Base-by-base conservation (phyloP, 495 filamentous ascomycete species). In the Xylaria castorea region DNA sequence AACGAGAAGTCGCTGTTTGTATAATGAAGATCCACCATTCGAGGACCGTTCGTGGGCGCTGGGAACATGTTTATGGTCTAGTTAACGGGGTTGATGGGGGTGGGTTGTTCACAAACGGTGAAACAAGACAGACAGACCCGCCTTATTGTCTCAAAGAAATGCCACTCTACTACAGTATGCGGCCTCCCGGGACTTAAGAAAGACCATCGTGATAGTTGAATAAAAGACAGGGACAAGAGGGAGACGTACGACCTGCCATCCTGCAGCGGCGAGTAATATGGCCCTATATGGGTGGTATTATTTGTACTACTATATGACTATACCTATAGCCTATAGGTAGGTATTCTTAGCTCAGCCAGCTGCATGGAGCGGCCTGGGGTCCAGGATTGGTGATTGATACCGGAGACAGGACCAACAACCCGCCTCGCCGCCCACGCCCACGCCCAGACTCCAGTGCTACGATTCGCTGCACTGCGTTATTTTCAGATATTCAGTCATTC, bases 41-140 rank as follows among this genome's bases (percentile, higher is more conserved):
- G 69, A 71, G 44, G 68, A 44, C 36, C 60, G 58, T 40, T 38
- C 12, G 57, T 71, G 64, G 64, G 64, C 44, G 46, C 61, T 22
- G 69, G 69, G 66, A 57, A 57, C 66, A 68, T 65, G 69, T 71
- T 71, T 71, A 30, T 40, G 58, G 68, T n/a, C 25, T 36, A n/a
- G n/a, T n/a, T n/a, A 18, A 46, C 27, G 46, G 36, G 34, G 16
- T 46, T 42, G 60, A n/a, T 36, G 25, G 27, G 36, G 25, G n/a
- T 6, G 22, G 5, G 11, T 25, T 63, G 25, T 50, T 70, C 55
- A 40, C 42, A 36, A 40, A 32, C 53, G 55, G 51, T 70, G 68
- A 16, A 18, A 63, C 38, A 32, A 61, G 67, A 58, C 67, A 69
- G 16, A 34, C 18, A 27, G 18, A 46, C 18, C 25, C 34, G 51